Conservation (phyloP, 768 basidiomycete species). For the Collybia mongolica region DNA sequence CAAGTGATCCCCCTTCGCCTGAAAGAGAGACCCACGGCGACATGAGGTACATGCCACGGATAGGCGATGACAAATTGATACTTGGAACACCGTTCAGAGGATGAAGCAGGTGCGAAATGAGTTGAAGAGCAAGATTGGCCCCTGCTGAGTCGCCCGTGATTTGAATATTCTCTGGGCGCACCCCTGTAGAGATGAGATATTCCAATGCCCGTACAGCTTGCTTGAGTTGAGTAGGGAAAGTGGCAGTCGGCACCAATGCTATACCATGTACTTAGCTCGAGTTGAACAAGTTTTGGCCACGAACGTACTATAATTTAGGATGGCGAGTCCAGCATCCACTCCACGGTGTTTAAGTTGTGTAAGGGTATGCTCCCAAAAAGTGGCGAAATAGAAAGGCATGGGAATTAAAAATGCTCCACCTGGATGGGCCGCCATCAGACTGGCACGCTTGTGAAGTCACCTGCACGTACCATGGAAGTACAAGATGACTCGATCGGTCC, state of each 20-base stretch:
- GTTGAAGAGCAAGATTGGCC: slow-evolving; percentile 24
- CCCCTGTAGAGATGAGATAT: slow-evolving; percentile 24
- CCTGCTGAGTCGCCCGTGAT: slow-evolving; percentile 34
- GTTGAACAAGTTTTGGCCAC: background rate
- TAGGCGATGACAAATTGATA: slow-evolving; percentile 12
- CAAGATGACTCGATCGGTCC: slow-evolving; percentile 28
- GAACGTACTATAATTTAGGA: slow-evolving; percentile 22
- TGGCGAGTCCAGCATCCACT: slow-evolving; percentile 19
- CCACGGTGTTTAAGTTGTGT: slow-evolving; percentile 8
- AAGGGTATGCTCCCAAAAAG: slow-evolving; percentile 24
- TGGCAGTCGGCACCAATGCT: slow-evolving; percentile 25
- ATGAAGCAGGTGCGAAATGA: slow-evolving; percentile 28
- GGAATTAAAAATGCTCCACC: slow-evolving; percentile 28
- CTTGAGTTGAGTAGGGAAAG: slow-evolving; percentile 26
- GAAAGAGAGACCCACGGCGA: slow-evolving; percentile 28
- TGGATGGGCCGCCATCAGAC: slow-evolving; percentile 1
- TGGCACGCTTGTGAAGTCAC: too few relatives aligned
- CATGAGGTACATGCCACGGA: slow-evolving; percentile 26
- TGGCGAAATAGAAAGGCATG: slow-evolving; percentile 12
- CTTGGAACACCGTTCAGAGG: slow-evolving; percentile 18
- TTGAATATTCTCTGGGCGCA: slow-evolving; percentile 24
- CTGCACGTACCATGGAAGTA: slow-evolving; percentile 28
- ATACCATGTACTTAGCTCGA: background rate
- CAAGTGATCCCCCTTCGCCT: slow-evolving; percentile 10
- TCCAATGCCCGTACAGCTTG: slow-evolving; percentile 24